These are phyloP conservation scores for Rutstroemia sp. DNA, from an alignment of 2,329 filamentous ascomycete genomes.

Conservation along the genomic window DNA sequence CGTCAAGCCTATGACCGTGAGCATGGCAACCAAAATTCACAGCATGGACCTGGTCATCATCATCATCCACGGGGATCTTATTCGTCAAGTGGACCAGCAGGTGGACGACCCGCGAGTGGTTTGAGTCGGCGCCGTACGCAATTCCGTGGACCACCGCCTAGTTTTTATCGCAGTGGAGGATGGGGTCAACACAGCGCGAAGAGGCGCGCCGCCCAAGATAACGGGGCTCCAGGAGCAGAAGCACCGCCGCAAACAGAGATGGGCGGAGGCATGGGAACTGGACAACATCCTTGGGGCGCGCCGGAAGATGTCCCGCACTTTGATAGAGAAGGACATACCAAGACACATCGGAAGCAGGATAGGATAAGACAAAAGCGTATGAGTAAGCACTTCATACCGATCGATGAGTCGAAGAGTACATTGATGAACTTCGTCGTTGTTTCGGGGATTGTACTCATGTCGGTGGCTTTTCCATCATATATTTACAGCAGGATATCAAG, in stretches of 20 bases:
- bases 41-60: slow-evolving; percentile 1
- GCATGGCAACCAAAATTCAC: slow-evolving; percentile 12
- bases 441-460: slow-evolving; percentile 30
- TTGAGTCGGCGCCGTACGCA: slow-evolving; percentile 67
- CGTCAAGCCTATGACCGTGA: slow-evolving; percentile 77
- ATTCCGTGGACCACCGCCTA: slow-evolving; percentile 81
- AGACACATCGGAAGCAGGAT: slow-evolving; percentile 52
- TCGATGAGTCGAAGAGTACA: slow-evolving; percentile 16
- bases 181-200: slow-evolving; percentile 63
- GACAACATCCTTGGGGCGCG: slow-evolving; percentile 41
- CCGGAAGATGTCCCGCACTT: slow-evolving; percentile 66
- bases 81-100: slow-evolving; percentile 54
- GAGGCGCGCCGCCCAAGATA: slow-evolving; percentile 42
- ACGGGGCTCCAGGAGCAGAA: slow-evolving; percentile 13
- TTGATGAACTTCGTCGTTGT: slow-evolving; percentile 37
- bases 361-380: slow-evolving; percentile 27
- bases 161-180: slow-evolving; percentile 76
- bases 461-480: slow-evolving; percentile 26
- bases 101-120: slow-evolving; percentile 72
- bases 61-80: slow-evolving; percentile 39
- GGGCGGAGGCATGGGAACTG: slow-evolving; percentile 52
- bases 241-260: slow-evolving; percentile 20
- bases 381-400: slow-evolving; percentile 25
- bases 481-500: slow-evolving; percentile 22
- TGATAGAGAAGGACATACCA: slow-evolving; percentile 62